Percentiles rank a stretch among this genome's conserved stretches.
Evolutionary conservation across 306 rosid genomes (phyloP).

Genomic region (Quercus dentata): DNA sequence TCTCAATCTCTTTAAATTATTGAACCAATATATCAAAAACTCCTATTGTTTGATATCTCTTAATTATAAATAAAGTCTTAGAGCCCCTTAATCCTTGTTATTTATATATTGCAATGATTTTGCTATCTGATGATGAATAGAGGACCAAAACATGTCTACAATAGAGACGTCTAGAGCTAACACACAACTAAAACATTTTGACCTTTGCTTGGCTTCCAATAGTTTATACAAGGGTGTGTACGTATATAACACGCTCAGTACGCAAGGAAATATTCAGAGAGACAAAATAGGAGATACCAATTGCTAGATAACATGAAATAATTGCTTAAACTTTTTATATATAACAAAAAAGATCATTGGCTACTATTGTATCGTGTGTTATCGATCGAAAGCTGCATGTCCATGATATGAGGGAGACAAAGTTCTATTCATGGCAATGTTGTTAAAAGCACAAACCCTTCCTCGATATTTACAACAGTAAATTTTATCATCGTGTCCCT

Average conservation of each 20-base stretch:
- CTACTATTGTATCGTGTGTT: neutral
- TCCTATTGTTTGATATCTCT: too few species aligned
- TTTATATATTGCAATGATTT: neutral
- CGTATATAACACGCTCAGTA: neutral
- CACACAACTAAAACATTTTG: too few species aligned
- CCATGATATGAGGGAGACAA: neutral
- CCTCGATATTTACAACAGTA: too few species aligned
- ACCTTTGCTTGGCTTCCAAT: neutral
- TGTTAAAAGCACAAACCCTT: too few species aligned
- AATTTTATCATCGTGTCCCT: too few species aligned
- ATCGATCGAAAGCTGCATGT: neutral
- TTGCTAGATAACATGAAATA: neutral
- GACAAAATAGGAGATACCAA: neutral
- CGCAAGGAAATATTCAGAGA: neutral
- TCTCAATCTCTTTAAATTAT: too few species aligned
- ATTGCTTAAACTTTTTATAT: neutral
- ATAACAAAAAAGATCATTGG: neutral
- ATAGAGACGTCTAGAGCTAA: neutral
- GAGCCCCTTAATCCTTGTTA: neutral
- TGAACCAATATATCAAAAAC: too few species aligned
- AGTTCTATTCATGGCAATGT: too few species aligned
- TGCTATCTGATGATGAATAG: neutral
- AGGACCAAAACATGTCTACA: neutral
- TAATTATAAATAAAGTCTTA: too few species aligned
- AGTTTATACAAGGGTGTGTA: neutral